Base-by-base conservation (phyloP, 2,329 filamentous ascomycete genomes). In the Fusarium anthophilum region DNA sequence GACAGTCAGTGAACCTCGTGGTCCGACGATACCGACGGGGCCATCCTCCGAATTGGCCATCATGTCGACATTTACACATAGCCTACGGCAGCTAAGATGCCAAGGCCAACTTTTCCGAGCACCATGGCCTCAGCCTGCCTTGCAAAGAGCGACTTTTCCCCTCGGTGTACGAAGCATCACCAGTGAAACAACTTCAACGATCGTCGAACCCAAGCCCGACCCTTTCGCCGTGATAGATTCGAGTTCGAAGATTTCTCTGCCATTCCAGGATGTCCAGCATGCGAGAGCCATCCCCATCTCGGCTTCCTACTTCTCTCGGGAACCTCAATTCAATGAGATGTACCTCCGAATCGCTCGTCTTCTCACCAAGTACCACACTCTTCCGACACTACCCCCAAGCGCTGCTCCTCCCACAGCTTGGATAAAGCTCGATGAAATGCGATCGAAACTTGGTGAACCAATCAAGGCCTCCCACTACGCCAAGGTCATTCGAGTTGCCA, bases 271-370 rank as follows among this genome's bases (percentile, higher is more conserved):
- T 48, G 73, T 83, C 35, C 74, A 78, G 32, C 88, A 90, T 74
- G 91, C 93, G 60, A 94, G 96, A 74, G 86, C 97, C 28, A 86
- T 98, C 41, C 96, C 96, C 26, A 88, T 89, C 32, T 98, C 95
- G 41, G 92, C 94, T 6, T 96, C 96, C n/a, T 99, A 99, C 85
- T 99, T 98, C 86, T 95, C 94, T 59, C 92, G 92, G 59, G 92
- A 92, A 70, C 93, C 95, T 4, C 87, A 89, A 62, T 98, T 98
- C 86, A 96, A 92, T 83, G 96, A 99, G 84, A 90, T 93, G 79
- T 90, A 93, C 77, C 89, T 98, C 75, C 85, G 87, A 51, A 87
- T 99, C 54, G 90, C 94, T 77, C 87, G 89, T 17, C 88, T 98
- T 30, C 84, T 93, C 64, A 90, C 90, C 60, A 92, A 91, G 82